These are phyloP conservation scores for Isatis tinctoria DNA, from an alignment of 345 rosid species.

Conservation along the genomic window DNA sequence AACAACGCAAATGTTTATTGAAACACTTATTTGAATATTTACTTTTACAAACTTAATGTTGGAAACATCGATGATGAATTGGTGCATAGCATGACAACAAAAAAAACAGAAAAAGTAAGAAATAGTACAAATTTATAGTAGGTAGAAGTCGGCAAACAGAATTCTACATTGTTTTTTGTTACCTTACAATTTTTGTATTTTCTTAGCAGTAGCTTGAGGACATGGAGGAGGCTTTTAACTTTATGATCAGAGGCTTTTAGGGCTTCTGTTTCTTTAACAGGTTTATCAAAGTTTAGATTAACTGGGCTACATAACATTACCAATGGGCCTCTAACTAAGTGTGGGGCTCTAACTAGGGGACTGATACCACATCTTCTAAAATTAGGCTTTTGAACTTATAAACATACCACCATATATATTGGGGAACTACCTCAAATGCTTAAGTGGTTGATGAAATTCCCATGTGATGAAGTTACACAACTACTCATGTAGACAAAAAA, in stretches of 20 bases:
- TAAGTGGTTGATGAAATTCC: background rate
- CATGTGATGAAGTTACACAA: background rate
- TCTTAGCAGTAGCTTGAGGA: no score
- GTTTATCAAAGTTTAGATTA: background rate
- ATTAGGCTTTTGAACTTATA: background rate
- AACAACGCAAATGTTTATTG: background rate
- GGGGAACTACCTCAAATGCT: background rate
- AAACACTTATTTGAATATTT: background rate
- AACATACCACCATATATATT: background rate
- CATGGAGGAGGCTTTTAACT: no score
- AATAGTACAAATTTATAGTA: background rate
- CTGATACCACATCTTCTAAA: background rate
- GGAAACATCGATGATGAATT: background rate
- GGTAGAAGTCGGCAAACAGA: background rate
- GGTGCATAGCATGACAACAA: background rate
- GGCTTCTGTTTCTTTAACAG: background rate
- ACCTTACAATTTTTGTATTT: no score
- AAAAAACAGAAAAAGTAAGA: background rate
- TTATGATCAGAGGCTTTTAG: no score
- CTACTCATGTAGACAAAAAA: no score
- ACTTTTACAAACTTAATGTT: background rate
- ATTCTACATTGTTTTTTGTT: background rate
- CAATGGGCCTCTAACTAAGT: background rate
- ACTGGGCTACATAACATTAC: background rate
- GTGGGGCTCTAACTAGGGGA: background rate